These are phyloP conservation scores for Themeda triandra DNA, from an alignment of 176 grass and related monocot species.

Conservation along the genomic window DNA sequence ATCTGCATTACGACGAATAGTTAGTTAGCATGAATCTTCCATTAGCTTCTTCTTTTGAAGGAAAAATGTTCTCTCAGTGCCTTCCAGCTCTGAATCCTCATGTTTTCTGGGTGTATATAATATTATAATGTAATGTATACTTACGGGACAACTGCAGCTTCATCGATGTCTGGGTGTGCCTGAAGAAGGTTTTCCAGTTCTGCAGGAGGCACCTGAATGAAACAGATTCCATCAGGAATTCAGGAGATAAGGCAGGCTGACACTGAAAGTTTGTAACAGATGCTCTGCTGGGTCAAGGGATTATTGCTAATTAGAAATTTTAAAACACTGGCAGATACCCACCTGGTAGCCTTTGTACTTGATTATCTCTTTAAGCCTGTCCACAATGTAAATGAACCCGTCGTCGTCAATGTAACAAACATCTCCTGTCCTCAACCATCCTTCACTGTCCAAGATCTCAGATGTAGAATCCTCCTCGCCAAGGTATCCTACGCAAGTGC, in stretches of 20 bases:
- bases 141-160: too few relatives aligned
- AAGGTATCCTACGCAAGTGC: constrained; percentile 35
- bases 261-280: neutral
- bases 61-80: too few relatives aligned
- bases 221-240: too few relatives aligned
- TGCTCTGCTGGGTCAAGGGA: neutral
- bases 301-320: neutral
- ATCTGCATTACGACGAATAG: too few relatives aligned
- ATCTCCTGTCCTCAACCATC: constrained; percentile 58
- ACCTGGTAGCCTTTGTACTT: constrained; percentile 71
- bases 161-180: too few relatives aligned
- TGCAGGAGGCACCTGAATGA: too few relatives aligned
- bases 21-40: too few relatives aligned
- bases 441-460: constrained; percentile 36
- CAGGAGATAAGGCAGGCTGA: neutral
- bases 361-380: constrained; percentile 56
- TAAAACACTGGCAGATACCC: neutral
- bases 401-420: constrained; percentile 41
- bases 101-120: neutral
- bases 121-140: too few relatives aligned
- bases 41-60: too few relatives aligned
- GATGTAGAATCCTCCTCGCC: constrained; percentile 44
- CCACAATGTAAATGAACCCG: constrained; percentile 39
- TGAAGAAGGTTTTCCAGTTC: too few relatives aligned
- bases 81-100: too few relatives aligned